These are phyloP conservation scores for Suillus bovinus DNA, from an alignment of 768 basidiomycete species.

Conservation along the genomic window DNA sequence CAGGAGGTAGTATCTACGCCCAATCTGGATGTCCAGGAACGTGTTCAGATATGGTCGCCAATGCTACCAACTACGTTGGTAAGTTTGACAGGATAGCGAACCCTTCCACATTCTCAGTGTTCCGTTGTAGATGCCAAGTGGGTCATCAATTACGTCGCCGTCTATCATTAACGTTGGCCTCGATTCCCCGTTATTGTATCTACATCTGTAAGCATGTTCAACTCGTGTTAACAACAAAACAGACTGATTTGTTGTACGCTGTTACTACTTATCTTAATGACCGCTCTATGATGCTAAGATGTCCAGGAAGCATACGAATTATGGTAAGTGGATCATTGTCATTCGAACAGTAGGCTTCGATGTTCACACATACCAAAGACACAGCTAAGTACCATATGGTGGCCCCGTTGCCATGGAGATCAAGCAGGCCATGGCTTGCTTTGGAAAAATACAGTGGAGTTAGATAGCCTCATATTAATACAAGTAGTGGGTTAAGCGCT, in stretches of 20 bases:
- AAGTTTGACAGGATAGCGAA: slow-evolving; percentile 20
- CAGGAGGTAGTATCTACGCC: slow-evolving; percentile 17
- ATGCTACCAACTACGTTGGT: slow-evolving; percentile 58
- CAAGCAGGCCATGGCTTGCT: slow-evolving; percentile 8
- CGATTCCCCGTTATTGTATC: neutral
- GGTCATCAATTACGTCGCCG: slow-evolving; percentile 56
- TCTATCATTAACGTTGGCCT: slow-evolving; percentile 39
- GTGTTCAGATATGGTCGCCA: slow-evolving; percentile 47
- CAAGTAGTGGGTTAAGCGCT: neutral
- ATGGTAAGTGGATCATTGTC: neutral
- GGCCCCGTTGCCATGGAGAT: slow-evolving; percentile 19
- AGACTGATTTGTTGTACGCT: neutral
- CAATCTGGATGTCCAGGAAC: slow-evolving; percentile 40
- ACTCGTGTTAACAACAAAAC: neutral
- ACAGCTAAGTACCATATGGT: slow-evolving; percentile 24
- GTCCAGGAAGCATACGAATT: neutral
- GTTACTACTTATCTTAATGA: neutral
- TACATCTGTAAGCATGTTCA: neutral
- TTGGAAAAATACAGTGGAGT: neutral
- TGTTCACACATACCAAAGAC: neutral
- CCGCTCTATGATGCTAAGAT: neutral
- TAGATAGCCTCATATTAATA: neutral
- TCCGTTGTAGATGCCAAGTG: slow-evolving; percentile 48
- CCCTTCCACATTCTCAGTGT: neutral
- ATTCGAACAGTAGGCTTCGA: neutral